Evolutionary conservation across 2,329 filamentous ascomycete species (phyloP).

Genomic region (Penicillium decumbens): DNA sequence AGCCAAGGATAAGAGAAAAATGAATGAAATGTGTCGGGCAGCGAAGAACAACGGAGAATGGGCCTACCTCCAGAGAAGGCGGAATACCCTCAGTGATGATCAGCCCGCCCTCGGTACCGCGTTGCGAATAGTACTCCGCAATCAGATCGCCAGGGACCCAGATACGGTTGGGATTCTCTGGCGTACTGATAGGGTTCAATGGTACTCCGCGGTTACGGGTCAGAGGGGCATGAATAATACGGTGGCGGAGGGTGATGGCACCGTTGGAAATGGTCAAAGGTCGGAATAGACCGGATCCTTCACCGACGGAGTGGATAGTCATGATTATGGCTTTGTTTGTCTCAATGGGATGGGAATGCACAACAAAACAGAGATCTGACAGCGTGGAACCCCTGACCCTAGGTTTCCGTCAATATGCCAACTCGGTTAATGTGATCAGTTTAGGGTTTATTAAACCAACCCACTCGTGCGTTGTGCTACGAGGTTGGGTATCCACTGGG

Average conservation of each 20-base stretch:
- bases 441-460: constrained; percentile 6
- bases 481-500: constrained; percentile 4
- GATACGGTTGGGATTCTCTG: constrained; percentile 47
- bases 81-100: constrained; percentile 39
- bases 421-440: constrained; percentile 12
- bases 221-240: constrained; percentile 50
- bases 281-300: constrained; percentile 41
- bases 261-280: constrained; percentile 46
- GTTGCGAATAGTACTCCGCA: constrained; percentile 41
- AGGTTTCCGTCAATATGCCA: constrained; percentile 2
- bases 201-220: constrained; percentile 53
- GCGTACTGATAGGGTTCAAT: constrained; percentile 38
- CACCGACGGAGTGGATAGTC: constrained; percentile 21
- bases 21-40: constrained; percentile 3
- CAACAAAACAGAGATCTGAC: neutral
- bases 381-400: neutral
- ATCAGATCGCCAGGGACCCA: constrained; percentile 47
- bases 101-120: constrained; percentile 35
- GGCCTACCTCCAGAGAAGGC: constrained; percentile 36
- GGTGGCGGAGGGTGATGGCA: constrained; percentile 48
- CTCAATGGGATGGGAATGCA: neutral
- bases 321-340: constrained; percentile 11
- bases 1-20: constrained; percentile 14
- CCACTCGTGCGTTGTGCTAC: constrained; percentile 5
- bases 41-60: neutral